phyloP scores from a whole-genome alignment of 2,329 filamentous ascomycete genomes.

The Fusarium sp. region DNA sequence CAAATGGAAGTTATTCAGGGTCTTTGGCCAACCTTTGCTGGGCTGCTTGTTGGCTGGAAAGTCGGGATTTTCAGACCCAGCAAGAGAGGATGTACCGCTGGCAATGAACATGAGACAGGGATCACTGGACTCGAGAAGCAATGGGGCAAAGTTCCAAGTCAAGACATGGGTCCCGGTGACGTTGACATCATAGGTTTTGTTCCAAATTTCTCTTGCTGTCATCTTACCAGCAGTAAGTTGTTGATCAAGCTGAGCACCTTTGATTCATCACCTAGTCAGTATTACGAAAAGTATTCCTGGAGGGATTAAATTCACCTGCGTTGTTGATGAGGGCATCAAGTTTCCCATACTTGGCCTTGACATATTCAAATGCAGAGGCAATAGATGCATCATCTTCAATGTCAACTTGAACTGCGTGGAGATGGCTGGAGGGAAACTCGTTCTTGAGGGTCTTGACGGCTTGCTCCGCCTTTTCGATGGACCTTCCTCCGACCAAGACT shows the following conservation, averaged over 20 bases:
- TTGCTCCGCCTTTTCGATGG: background rate
- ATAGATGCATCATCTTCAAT: constrained; percentile 1
- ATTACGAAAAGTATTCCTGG: accelerated
- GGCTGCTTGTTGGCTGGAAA: background rate
- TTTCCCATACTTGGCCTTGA: background rate
- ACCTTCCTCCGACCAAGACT: background rate
- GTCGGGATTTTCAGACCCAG: background rate
- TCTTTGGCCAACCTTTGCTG: background rate
- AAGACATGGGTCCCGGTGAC: background rate
- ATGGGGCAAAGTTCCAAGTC: background rate
- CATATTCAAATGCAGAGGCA: background rate
- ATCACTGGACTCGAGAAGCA: background rate
- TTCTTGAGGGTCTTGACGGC: background rate
- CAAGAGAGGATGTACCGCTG: constrained; percentile 1
- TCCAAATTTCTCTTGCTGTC: background rate
- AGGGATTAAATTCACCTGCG: background rate
- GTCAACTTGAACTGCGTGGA: background rate
- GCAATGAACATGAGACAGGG: constrained; percentile 4
- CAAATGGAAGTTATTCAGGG: background rate
- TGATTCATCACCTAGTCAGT: background rate
- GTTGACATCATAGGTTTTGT: background rate
- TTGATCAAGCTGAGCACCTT: background rate
- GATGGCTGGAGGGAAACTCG: background rate
- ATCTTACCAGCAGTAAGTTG: background rate
- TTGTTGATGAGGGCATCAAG: constrained; percentile 1